These are phyloP conservation scores for Mucor piriformis DNA, from an alignment of 371 early-diverging fungal genomes.

Conservation along the genomic window DNA sequence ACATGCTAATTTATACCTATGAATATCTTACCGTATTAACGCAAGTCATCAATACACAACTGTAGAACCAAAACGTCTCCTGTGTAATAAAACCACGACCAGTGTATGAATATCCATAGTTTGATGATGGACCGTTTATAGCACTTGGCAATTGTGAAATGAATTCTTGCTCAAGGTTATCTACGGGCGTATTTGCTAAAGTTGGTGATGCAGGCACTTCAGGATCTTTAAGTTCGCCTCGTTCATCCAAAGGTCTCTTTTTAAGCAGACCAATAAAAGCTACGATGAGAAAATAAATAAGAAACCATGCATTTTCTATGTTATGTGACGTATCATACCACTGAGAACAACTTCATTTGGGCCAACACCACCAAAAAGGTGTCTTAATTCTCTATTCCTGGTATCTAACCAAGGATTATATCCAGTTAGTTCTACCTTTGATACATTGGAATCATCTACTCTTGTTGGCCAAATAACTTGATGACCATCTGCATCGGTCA, in stretches of 20 bases:
- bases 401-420: slow-evolving; percentile 37
- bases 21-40: slow-evolving; percentile 34
- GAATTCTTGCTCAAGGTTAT: slow-evolving; percentile 42
- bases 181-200: slow-evolving; percentile 12
- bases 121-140: slow-evolving; percentile 32
- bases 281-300: slow-evolving; percentile 5
- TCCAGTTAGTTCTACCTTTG: slow-evolving; percentile 36
- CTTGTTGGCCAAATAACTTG: slow-evolving; percentile 48
- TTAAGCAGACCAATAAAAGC: slow-evolving; percentile 47
- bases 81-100: slow-evolving; percentile 52
- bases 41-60: slow-evolving; percentile 47
- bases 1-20: not conserved
- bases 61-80: slow-evolving; percentile 53
- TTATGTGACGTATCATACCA: slow-evolving; percentile 22
- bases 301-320: not conserved
- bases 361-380: slow-evolving; percentile 46
- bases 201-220: slow-evolving; percentile 28
- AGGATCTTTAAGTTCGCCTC: not conserved
- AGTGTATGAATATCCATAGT: slow-evolving; percentile 44
- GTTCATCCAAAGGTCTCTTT: slow-evolving; percentile 31
- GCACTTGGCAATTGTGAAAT: slow-evolving; percentile 28
- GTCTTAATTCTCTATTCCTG: slow-evolving; percentile 41
- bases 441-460: slow-evolving; percentile 29
- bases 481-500: slow-evolving; percentile 34
- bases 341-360: slow-evolving; percentile 42